These are phyloP conservation scores for Lentinula boryana DNA, from an alignment of 768 basidiomycete genomes.

Conservation along the genomic window DNA sequence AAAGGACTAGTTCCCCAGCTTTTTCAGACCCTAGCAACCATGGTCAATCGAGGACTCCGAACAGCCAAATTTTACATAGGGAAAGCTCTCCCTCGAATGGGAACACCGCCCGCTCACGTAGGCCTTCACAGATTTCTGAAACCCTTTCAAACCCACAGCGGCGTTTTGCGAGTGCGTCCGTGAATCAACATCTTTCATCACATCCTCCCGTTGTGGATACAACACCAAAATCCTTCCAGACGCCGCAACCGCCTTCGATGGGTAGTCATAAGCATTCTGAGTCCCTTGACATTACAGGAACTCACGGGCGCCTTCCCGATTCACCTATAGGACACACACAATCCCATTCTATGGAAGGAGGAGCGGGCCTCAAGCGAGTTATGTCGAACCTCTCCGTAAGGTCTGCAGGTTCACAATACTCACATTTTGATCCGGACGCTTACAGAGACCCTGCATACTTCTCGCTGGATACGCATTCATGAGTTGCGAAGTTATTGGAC, in stretches of 20 bases:
- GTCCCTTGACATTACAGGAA: neutral
- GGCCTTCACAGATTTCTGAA: neutral
- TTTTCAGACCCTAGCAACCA: neutral
- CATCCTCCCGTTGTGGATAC: neutral
- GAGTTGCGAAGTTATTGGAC: no score
- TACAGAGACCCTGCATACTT: conserved; percentile 5
- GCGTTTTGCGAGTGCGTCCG: neutral
- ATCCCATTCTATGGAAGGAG: neutral
- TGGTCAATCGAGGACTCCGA: neutral
- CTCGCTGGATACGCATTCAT: neutral
- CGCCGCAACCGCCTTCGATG: neutral
- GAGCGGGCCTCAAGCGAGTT: neutral
- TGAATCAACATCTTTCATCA: neutral
- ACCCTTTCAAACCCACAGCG: neutral
- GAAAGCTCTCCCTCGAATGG: neutral
- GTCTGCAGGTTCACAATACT: neutral
- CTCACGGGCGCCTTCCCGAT: neutral
- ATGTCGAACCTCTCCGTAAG: neutral
- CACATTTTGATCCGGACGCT: conserved; percentile 3
- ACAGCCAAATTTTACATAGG: neutral
- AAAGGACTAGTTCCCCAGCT: neutral
- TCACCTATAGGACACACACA: neutral
- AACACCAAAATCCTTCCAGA: neutral
- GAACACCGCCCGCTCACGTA: no score
- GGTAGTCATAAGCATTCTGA: neutral